phyloP scores from a whole-genome alignment of 352 stramenopile genomes.

The Globisporangium barbulae region DNA sequence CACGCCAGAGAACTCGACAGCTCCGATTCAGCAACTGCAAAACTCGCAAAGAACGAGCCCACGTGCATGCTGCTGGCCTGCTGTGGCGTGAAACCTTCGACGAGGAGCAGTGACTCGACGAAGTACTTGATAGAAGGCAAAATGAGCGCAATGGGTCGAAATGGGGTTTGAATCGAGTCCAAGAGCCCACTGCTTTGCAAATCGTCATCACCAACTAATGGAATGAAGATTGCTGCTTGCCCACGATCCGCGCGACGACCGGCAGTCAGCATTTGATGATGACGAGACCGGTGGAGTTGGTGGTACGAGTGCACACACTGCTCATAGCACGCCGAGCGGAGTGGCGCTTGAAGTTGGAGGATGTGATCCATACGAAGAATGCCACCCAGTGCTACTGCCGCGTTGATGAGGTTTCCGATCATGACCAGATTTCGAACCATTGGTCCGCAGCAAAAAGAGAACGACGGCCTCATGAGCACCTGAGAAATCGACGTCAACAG shows the following conservation, averaged over 20 bases:
- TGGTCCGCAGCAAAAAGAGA: conserved; percentile 6
- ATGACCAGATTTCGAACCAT: background rate
- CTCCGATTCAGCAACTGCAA: conserved; percentile 15
- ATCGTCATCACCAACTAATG: conserved; percentile 12
- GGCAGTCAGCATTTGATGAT: background rate
- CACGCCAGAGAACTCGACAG: background rate
- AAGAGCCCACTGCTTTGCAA: conserved; percentile 21
- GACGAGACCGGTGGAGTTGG: background rate
- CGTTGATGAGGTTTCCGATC: conserved; percentile 4
- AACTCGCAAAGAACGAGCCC: conserved; percentile 22
- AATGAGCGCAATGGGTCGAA: conserved; percentile 28
- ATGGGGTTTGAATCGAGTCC: conserved; percentile 26
- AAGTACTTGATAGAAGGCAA: conserved; percentile 21
- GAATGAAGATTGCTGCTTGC: conserved; percentile 24
- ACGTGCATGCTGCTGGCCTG: conserved; percentile 19
- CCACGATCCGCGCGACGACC: background rate
- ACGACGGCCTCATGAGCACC: conserved; percentile 24
- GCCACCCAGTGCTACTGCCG: conserved; percentile 2
- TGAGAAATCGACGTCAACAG: conserved; percentile 24
- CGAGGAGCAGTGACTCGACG: conserved; percentile 26
- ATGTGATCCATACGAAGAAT: conserved; percentile 4
- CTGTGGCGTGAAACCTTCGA: conserved; percentile 24
- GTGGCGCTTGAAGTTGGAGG: background rate
- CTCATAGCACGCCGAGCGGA: conserved; percentile 11
- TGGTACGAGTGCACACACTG: conserved; percentile 4